Evolutionary conservation across 2,329 filamentous ascomycete species (phyloP), one percentile per base, ranked within the genome.

Genomic region (Gliomastix tumulicola): DNA sequence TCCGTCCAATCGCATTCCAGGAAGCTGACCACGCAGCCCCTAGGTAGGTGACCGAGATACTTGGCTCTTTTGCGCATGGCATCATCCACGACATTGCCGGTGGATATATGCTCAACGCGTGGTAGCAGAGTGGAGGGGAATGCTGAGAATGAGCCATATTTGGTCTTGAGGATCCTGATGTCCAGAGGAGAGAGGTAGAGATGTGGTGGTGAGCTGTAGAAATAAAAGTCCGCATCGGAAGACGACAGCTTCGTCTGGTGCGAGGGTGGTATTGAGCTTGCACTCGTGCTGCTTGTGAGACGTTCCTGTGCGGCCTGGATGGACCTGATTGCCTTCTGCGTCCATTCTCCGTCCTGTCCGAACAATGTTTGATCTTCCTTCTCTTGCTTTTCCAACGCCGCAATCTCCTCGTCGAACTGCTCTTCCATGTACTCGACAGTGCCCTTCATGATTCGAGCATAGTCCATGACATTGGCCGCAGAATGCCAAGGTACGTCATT

Each of bases 1-100:
- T 94, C 88, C 4, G 86, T 88, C 89, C 89, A 96, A 56, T 96
- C 88, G 53, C 89, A 96, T 60, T 96, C 89, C 2, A 96, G 60
- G 50, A 95, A 95, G 46, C 74, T 88, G 30, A 96, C 85, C 46
- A 94, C 83, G 55, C 88, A 95, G n/a, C 89, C 89, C 35, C 84
- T 80, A 0, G 89, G 89, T 6, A 96, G 70, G 57, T 96, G 89
- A 1, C 79, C 78, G 4, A 96, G 72, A 46, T 95, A 96, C 55
- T 92, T 94, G 38, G 86, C 81, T 21, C 88, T 77, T 54, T 84
- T 88, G 32, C 89, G 79, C 36, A 95, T 59, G 13, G 82, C 80
- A 50, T 95, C 88, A 47, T 96, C 88, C 6, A 96, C 79, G 6
- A 88, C 80, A 52, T 94, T 87, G 2, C 88, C 88, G 2, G 84